A percentile compares a stretch with the other conserved stretches of the same genome.
Evolutionary conservation across 1,284 basidiomycete species (phyloP).

Genomic region (Cyathus olla): DNA sequence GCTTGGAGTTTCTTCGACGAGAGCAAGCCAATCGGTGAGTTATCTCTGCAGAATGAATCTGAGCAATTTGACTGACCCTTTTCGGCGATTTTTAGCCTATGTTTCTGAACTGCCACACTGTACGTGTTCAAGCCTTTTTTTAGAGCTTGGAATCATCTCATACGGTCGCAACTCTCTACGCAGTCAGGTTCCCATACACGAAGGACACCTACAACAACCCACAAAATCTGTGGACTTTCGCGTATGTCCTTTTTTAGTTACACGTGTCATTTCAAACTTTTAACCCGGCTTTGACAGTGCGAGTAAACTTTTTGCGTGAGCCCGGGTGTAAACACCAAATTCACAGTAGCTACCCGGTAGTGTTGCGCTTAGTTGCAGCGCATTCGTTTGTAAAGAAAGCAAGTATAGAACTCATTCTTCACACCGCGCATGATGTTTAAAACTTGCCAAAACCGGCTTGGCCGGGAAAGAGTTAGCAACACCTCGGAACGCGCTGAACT

Average conservation of each 20-base stretch:
- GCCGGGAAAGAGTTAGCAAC: too few relatives aligned
- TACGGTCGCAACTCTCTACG: neutral
- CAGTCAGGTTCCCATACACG: constrained; percentile 72
- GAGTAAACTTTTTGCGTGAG: constrained; percentile 15
- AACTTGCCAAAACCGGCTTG: too few relatives aligned
- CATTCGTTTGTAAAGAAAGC: too few relatives aligned
- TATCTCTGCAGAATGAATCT: too few relatives aligned
- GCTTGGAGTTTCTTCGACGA: constrained; percentile 60
- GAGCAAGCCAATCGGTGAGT: constrained; percentile 53
- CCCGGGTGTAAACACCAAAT: too few relatives aligned
- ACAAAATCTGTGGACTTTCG: constrained; percentile 69
- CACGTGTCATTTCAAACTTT: neutral
- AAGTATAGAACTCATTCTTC: too few relatives aligned
- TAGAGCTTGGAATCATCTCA: constrained; percentile 27
- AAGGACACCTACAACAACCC: constrained; percentile 73
- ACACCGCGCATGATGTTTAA: too few relatives aligned
- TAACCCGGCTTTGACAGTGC: constrained; percentile 8
- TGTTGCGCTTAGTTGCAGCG: too few relatives aligned
- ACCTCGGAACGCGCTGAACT: too few relatives aligned
- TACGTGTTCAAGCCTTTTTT: constrained; percentile 24
- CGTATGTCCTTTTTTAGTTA: constrained; percentile 42
- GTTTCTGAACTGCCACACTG: constrained; percentile 49
- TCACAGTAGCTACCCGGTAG: too few relatives aligned
- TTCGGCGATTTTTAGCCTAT: constrained; percentile 41
- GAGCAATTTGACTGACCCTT: too few relatives aligned